Evolutionary conservation across 192 early-diverging fungal genomes (phyloP).

Genomic region (Umbelopsis vinacea): DNA sequence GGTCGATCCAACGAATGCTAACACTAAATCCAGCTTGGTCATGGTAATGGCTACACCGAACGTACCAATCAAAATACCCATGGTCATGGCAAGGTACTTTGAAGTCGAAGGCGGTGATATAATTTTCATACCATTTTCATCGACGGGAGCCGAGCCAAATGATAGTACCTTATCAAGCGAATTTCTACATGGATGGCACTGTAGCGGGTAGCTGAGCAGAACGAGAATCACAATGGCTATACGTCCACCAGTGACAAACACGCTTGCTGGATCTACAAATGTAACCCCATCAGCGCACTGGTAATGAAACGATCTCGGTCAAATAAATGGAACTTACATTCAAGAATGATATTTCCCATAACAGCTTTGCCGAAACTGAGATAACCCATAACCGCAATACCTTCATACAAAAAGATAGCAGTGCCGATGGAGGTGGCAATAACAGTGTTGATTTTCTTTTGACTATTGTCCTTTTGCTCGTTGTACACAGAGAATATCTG

Average conservation of each 20-base stretch:
- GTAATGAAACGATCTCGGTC: neutral
- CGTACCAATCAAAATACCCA: constrained; percentile 66
- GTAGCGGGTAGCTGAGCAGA: constrained; percentile 90
- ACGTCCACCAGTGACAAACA: constrained; percentile 83
- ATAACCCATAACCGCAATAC: constrained; percentile 91
- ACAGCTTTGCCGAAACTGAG: constrained; percentile 88
- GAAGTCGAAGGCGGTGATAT: constrained; percentile 49
- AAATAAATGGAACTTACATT: constrained; percentile 61
- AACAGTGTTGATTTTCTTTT: constrained; percentile 66
- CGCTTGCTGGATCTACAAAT: constrained; percentile 61
- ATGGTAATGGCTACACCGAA: constrained; percentile 79
- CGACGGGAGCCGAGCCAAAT: neutral
- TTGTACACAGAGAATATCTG: constrained; percentile 96
- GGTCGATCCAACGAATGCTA: constrained; percentile 95
- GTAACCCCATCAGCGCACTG: constrained; percentile 6
- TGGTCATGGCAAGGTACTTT: constrained; percentile 68
- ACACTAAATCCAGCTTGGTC: constrained; percentile 79
- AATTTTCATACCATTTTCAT: constrained; percentile 22
- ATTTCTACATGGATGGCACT: constrained; percentile 89
- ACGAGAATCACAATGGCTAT: constrained; percentile 89
- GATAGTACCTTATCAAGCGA: constrained; percentile 87
- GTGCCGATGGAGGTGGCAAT: constrained; percentile 78
- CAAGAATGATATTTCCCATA: constrained; percentile 79
- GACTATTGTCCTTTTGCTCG: constrained; percentile 86
- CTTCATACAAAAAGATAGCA: constrained; percentile 78